Percentiles rank a stretch among this genome's conserved stretches.
phyloP scores from a whole-genome alignment of 1,284 basidiomycete species.

The Marasmius oreades region DNA sequence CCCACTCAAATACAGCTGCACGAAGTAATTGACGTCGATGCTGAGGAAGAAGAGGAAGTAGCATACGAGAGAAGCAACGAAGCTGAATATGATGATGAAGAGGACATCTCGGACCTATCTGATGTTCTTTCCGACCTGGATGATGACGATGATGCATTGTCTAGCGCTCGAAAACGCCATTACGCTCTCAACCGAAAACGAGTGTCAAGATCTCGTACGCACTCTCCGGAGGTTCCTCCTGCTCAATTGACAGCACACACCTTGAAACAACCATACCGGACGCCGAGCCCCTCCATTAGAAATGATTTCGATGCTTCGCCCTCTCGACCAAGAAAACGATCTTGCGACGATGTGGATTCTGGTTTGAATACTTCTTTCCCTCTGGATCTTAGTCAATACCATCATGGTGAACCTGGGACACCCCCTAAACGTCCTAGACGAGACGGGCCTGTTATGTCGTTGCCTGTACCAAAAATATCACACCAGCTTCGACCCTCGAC shows the following conservation, averaged over 20 bases:
- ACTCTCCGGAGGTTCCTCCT: slow-evolving; percentile 1
- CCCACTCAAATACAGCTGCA: slow-evolving; percentile 19
- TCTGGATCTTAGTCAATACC: background rate
- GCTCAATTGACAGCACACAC: background rate
- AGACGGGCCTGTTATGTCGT: slow-evolving; percentile 5
- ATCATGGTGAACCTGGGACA: slow-evolving; percentile 7
- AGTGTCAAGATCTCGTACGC: background rate
- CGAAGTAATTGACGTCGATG: slow-evolving; percentile 17
- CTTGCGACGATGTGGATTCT: slow-evolving; percentile 12
- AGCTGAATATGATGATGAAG: slow-evolving; percentile 24
- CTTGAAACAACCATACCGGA: background rate
- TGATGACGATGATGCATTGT: background rate
- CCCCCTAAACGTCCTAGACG: slow-evolving; percentile 12
- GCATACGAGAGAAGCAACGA: slow-evolving; percentile 17
- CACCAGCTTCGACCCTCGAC: background rate
- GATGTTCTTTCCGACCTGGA: background rate
- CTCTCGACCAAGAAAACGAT: slow-evolving; percentile 11
- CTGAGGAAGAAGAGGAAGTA: slow-evolving; percentile 26
- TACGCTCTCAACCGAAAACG: background rate
- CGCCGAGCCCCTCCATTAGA: background rate
- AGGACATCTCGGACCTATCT: slow-evolving; percentile 12
- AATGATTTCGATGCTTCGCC: background rate
- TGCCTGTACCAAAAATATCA: background rate
- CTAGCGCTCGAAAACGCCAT: background rate
- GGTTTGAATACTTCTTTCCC: background rate